Percentiles rank a stretch among this genome's conserved stretches.
These are phyloP conservation scores for Pezizomycotina sp. DNA, from an alignment of 2,329 filamentous ascomycete genomes.

Conservation along the genomic window DNA sequence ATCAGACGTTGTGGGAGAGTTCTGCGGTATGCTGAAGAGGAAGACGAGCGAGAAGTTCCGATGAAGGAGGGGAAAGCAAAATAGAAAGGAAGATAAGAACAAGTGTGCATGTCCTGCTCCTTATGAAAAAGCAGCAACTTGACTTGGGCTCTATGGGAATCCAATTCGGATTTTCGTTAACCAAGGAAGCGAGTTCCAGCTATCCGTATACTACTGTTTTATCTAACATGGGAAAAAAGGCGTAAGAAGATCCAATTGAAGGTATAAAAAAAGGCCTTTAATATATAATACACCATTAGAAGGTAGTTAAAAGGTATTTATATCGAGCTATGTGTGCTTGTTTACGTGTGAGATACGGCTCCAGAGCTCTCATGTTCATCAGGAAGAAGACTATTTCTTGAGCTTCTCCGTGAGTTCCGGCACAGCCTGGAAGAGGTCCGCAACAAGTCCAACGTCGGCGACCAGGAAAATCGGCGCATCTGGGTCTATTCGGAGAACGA, in stretches of 20 bases:
- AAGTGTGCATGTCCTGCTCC: too few relatives aligned
- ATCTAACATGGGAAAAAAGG: background rate
- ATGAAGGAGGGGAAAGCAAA: conserved; percentile 5
- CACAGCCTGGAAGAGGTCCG: conserved; percentile 63
- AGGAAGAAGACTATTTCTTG: conserved; percentile 38
- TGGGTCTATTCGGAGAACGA: conserved; percentile 37
- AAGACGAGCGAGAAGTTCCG: conserved; percentile 28
- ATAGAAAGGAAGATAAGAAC: too few relatives aligned
- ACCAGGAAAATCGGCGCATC: conserved; percentile 98
- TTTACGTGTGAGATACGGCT: too few relatives aligned
- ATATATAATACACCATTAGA: too few relatives aligned
- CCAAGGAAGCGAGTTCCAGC: too few relatives aligned
- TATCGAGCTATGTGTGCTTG: too few relatives aligned
- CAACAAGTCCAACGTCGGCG: conserved; percentile 86
- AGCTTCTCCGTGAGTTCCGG: conserved; percentile 93
- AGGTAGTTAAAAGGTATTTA: too few relatives aligned
- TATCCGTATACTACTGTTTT: too few relatives aligned
- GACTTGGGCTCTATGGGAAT: too few relatives aligned
- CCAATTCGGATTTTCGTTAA: too few relatives aligned
- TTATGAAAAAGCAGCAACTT: too few relatives aligned
- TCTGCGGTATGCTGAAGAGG: conserved; percentile 60
- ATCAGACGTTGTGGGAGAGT: conserved; percentile 64
- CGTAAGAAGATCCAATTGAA: background rate
- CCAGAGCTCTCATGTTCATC: too few relatives aligned
- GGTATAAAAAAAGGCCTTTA: background rate